phyloP scores from a whole-genome alignment of 1,284 basidiomycete genomes.

The Leccinum subfulvum region DNA sequence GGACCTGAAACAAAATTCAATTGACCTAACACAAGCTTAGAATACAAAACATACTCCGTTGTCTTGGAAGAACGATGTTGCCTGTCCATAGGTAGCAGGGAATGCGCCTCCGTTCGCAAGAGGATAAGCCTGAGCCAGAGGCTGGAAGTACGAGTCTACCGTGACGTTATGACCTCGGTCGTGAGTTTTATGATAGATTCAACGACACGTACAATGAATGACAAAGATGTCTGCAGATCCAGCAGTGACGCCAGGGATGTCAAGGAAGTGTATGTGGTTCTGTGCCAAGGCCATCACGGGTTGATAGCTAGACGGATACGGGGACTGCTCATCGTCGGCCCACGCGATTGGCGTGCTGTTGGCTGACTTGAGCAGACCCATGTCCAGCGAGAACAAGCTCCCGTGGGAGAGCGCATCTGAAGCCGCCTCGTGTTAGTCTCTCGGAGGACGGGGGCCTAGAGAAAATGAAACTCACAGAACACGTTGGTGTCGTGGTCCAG shows the following conservation, averaged over 20 bases:
- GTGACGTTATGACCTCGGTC: too few species aligned
- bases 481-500: slow-evolving; percentile 89
- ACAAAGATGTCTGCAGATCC: slow-evolving; percentile 81
- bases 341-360: slow-evolving; percentile 56
- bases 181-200: neutral
- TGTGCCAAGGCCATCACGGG: slow-evolving; percentile 78
- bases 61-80: slow-evolving; percentile 71
- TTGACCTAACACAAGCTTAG: neutral
- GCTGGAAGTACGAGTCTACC: slow-evolving; percentile 78
- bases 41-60: slow-evolving; percentile 41
- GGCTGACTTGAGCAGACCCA: slow-evolving; percentile 61
- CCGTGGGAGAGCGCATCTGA: slow-evolving; percentile 63
- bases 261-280: slow-evolving; percentile 79
- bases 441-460: neutral
- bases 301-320: slow-evolving; percentile 55
- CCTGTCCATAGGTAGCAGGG: slow-evolving; percentile 74
- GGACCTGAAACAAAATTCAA: slow-evolving; percentile 45
- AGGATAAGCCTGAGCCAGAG: slow-evolving; percentile 65
- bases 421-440: slow-evolving; percentile 7
- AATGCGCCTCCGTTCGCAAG: slow-evolving; percentile 51
- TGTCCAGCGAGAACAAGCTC: slow-evolving; percentile 65
- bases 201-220: slow-evolving; percentile 71
- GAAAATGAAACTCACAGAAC: slow-evolving; percentile 52
- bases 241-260: slow-evolving; percentile 62
- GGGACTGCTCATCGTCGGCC: slow-evolving; percentile 54